Percentiles rank a stretch among this genome's conserved stretches.
phyloP scores from a whole-genome alignment of 106 monocot species.

The Dendrobium chrysotoxum region DNA sequence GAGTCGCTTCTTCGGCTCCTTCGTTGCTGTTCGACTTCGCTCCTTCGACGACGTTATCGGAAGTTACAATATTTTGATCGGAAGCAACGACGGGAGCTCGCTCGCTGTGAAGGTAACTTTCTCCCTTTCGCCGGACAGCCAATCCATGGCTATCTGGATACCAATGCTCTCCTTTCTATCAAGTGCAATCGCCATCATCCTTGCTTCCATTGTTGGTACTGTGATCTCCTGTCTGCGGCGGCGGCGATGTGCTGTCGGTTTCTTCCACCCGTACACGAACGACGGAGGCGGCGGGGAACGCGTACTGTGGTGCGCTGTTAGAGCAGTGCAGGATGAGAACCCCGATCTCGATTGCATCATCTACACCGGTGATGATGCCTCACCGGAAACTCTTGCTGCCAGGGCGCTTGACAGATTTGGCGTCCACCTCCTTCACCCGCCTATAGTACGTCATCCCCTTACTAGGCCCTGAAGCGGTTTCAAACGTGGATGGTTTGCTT shows the following conservation, averaged over 20 bases:
- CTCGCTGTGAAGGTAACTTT: background rate
- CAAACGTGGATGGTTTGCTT: background rate
- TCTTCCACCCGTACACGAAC: slow-evolving; percentile 96
- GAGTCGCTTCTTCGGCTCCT: too few species aligned
- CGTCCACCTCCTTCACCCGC: slow-evolving; percentile 58
- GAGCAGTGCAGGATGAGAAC: slow-evolving; percentile 61
- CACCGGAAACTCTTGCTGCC: slow-evolving; percentile 45
- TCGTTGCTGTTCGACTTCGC: too few species aligned
- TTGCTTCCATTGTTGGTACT: slow-evolving; percentile 1
- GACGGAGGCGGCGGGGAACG: slow-evolving; percentile 94
- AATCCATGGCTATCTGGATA: background rate
- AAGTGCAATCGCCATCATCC: background rate
- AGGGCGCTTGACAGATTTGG: slow-evolving; percentile 83
- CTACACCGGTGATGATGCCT: slow-evolving; percentile 72
- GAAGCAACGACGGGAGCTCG: background rate
- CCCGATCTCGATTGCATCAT: slow-evolving; percentile 54
- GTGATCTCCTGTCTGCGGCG: slow-evolving; percentile 18
- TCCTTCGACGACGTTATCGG: too few species aligned
- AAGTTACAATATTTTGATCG: background rate
- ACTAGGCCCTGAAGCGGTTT: background rate
- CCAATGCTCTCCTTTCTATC: slow-evolving; percentile 5
- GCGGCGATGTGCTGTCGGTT: slow-evolving; percentile 42
- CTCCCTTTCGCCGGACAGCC: background rate
- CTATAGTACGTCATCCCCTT: slow-evolving; percentile 21
- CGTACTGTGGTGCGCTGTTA: slow-evolving; percentile 95